Percentiles rank a stretch among this genome's conserved stretches.
Conservation (phyloP, 2,329 filamentous ascomycete species). For the Colletotrichum paranaense region DNA sequence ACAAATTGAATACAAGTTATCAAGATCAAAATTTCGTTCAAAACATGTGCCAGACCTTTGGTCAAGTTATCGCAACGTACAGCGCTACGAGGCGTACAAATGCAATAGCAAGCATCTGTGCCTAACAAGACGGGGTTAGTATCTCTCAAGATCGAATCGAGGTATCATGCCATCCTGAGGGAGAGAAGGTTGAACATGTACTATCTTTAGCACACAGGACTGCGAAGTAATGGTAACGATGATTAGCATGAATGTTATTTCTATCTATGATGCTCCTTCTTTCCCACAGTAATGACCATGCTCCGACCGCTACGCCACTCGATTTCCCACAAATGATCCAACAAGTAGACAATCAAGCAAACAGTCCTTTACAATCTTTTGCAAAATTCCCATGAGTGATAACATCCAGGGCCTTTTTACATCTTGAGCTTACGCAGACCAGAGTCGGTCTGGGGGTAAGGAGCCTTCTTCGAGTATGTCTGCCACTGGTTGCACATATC, state of each 20-base stretch:
- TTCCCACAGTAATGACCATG: constrained; percentile 9
- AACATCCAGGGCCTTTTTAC: accelerated
- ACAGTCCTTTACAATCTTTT: neutral
- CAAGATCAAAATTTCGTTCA: no score
- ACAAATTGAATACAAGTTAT: neutral
- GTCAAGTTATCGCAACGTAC: no score
- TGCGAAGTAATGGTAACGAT: neutral
- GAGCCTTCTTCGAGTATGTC: constrained; percentile 14
- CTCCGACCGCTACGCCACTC: constrained; percentile 1
- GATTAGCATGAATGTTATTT: constrained; percentile 1
- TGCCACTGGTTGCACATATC: constrained; percentile 16
- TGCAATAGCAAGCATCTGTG: no score
- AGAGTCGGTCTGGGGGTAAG: constrained; percentile 17
- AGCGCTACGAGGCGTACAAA: no score
- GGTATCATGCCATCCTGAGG: no score
- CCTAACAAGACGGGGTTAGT: no score
- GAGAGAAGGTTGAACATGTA: no score
- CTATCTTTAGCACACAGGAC: no score
- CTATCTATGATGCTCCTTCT: constrained; percentile 30
- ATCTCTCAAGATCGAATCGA: no score
- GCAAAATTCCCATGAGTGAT: no score
- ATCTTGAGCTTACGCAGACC: constrained; percentile 7
- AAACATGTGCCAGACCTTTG: no score
- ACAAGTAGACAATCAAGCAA: neutral
- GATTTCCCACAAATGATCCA: neutral